phyloP scores from a whole-genome alignment of 768 basidiomycete genomes.

The Kwoniella botswanensis region DNA sequence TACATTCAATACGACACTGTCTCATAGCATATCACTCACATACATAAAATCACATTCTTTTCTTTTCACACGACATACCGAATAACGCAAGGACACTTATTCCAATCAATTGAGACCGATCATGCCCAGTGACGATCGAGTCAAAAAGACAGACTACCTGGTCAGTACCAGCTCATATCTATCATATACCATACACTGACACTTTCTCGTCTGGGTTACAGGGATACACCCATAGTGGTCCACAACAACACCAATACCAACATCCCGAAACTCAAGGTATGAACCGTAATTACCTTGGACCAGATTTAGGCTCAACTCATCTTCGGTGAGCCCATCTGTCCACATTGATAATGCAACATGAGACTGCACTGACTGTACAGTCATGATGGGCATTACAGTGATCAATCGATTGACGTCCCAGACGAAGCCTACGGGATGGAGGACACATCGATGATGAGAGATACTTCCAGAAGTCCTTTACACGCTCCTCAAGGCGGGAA shows the following conservation, averaged over 20 bases:
- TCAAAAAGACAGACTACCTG: slow-evolving; percentile 24
- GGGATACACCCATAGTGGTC: slow-evolving; percentile 23
- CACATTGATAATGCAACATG: background rate
- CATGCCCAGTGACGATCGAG: slow-evolving; percentile 20
- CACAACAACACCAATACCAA: slow-evolving; percentile 12
- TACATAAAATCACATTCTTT: background rate
- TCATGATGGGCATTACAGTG: slow-evolving; percentile 9
- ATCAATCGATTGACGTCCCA: slow-evolving; percentile 24
- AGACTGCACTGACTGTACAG: background rate
- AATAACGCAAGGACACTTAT: slow-evolving; percentile 4
- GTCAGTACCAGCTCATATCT: background rate
- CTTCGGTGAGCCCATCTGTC: slow-evolving; percentile 18
- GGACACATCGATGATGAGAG: slow-evolving; percentile 13
- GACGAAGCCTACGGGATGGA: slow-evolving; percentile 20
- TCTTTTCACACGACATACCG: background rate
- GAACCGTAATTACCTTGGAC: slow-evolving; percentile 30
- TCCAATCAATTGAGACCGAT: background rate
- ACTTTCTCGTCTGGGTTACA: background rate
- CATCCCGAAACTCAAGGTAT: slow-evolving; percentile 24
- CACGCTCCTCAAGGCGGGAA: slow-evolving; percentile 12
- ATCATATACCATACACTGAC: background rate
- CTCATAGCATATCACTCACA: slow-evolving; percentile 4
- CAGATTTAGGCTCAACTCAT: slow-evolving; percentile 15
- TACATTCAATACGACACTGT: background rate
- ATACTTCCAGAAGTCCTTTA: slow-evolving; percentile 19